Conservation (phyloP, 495 filamentous ascomycete species). For the Hyaloscypha finlandica region DNA sequence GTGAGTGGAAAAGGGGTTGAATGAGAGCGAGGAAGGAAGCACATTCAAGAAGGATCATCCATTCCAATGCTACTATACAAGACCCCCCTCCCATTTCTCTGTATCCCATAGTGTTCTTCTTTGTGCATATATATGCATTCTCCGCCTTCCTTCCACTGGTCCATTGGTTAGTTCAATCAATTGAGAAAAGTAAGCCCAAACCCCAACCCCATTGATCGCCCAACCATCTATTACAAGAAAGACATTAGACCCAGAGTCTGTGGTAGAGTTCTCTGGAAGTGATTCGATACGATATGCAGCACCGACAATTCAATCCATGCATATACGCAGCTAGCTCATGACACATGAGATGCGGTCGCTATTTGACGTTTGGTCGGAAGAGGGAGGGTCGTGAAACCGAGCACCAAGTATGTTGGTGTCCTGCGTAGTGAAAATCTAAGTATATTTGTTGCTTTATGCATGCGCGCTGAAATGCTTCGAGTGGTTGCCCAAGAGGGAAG, state of each 20-base stretch:
- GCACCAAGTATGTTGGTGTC: background rate
- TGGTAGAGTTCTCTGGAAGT: background rate
- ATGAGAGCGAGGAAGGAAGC: no score
- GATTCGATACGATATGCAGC: background rate
- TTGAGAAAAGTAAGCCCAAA: background rate
- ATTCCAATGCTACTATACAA: background rate
- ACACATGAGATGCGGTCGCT: constrained; percentile 12
- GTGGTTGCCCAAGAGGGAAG: constrained; percentile 13
- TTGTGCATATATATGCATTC: background rate
- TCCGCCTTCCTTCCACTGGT: background rate
- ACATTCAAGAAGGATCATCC: background rate
- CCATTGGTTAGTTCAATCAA: background rate
- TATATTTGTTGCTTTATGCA: background rate
- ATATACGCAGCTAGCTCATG: constrained; percentile 22
- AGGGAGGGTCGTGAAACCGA: background rate
- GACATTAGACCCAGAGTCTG: constrained; percentile 7
- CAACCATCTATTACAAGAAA: constrained; percentile 29
- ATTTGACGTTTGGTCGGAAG: background rate
- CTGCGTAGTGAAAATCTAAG: constrained; percentile 17
- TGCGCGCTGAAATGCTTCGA: constrained; percentile 35
- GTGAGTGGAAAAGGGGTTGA: background rate
- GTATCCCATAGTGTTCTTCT: background rate
- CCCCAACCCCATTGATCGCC: background rate
- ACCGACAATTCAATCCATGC: constrained; percentile 13
- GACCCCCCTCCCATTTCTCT: background rate